Base-by-base conservation (phyloP, 2,329 filamentous ascomycete species). In the Penicillium sp. region DNA sequence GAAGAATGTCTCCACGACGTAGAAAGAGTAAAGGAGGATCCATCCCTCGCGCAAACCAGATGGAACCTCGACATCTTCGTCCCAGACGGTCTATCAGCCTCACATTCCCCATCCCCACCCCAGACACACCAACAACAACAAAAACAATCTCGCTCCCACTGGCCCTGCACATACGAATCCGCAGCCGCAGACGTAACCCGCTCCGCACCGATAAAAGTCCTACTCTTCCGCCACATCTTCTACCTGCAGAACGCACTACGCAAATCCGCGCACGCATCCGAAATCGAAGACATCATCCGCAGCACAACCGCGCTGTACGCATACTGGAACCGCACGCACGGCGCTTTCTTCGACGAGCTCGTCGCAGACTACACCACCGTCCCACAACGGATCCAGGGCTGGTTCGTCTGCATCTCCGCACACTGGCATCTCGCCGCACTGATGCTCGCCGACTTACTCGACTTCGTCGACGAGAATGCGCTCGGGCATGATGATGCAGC, bases 51-150 rank as follows among this genome's bases (percentile, higher is more conserved):
- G 41, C 11, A 8, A 2, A n/a, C 4, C n/a, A n/a, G 51, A 13
- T 53, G 51, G 51, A 19, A 53, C n/a, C 31, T 53, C 31, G 31
- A 53, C 35, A 30, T 53, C 9, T 53, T 53, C 51, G 35, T 53
- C 17, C 51, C 17, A 8, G 51, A 30, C 2, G 31, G 51, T 1
- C 3, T 26, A 26, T 26, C 26, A 4, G 26, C 26, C 26, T 26
- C 21, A 21, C 21, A 21, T 21, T 21, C 26, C 26, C 5, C 5
- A 26, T 26, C 26, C 26, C 21, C 21, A 21, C 2, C 21, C 21
- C 21, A 21, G 21, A 21, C 21, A 21, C 21, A 26, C 26, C 4
- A 6, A 26, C 26, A 26, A 6, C 26, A 26, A 26, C 26, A 26
- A 26, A 4, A 26, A 26, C 26, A 4, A 26, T 26, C 26, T 11